phyloP scores from a whole-genome alignment of 2,329 filamentous ascomycete genomes.

The Apiospora hydei region DNA sequence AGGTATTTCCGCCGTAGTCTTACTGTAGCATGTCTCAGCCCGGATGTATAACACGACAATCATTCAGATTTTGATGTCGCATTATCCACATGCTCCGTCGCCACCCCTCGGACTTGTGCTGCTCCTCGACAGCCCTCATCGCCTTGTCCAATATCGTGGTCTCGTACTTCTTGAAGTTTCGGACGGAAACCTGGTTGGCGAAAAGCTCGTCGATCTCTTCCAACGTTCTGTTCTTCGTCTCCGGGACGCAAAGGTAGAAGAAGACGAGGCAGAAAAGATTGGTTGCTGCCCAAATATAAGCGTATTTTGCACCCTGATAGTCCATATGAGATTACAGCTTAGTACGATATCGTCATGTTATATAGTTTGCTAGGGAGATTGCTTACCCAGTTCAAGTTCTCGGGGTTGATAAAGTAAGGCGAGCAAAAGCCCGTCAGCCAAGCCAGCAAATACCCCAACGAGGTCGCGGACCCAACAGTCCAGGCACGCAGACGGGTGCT shows the following conservation, averaged over 20 bases:
- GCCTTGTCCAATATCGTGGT: constrained; percentile 38
- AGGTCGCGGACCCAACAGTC: constrained; percentile 58
- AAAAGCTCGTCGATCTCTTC: constrained; percentile 43
- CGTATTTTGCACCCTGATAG: constrained; percentile 49
- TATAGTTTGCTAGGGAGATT: no score
- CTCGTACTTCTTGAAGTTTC: constrained; percentile 37
- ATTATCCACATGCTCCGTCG: constrained; percentile 9
- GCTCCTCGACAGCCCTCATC: constrained; percentile 25
- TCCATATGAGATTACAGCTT: neutral
- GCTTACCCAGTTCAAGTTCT: constrained; percentile 41
- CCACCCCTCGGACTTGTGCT: neutral
- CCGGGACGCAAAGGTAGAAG: constrained; percentile 40
- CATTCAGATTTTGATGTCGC: neutral
- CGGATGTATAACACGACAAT: neutral
- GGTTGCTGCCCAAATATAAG: constrained; percentile 50
- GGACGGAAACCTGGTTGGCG: constrained; percentile 37
- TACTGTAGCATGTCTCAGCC: neutral
- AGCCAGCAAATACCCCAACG: constrained; percentile 54
- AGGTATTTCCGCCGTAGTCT: neutral
- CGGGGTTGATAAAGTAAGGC: constrained; percentile 42
- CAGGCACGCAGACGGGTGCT: constrained; percentile 53
- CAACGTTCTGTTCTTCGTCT: constrained; percentile 40
- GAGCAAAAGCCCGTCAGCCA: constrained; percentile 44
- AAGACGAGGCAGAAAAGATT: constrained; percentile 40
- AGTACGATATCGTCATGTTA: neutral